Conservation (phyloP, 208 protist species). For the Novymonas esmeraldas region DNA sequence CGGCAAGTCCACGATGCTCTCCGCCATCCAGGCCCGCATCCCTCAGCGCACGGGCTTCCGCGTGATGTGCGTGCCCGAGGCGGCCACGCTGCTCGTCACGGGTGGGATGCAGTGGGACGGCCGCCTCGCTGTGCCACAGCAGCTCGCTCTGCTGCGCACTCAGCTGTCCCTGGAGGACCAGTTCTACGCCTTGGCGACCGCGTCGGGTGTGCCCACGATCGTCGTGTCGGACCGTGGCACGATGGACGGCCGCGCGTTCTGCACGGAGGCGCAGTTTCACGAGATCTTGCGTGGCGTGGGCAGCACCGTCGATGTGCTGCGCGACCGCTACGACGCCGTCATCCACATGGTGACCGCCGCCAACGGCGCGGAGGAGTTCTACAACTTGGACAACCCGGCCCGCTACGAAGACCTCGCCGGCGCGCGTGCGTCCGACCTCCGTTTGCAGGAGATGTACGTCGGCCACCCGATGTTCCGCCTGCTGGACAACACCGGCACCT, state of each 20-base stretch:
- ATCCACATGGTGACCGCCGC: slow-evolving; percentile 85
- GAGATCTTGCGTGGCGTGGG: slow-evolving; percentile 48
- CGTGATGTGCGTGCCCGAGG: slow-evolving; percentile 83
- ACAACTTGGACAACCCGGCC: slow-evolving; percentile 80
- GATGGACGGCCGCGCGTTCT: slow-evolving; percentile 88
- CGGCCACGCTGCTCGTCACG: slow-evolving; percentile 74
- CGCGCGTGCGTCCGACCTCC: slow-evolving; percentile 77
- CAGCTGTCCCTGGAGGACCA: slow-evolving; percentile 81
- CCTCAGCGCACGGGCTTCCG: slow-evolving; percentile 65
- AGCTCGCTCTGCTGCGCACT: slow-evolving; percentile 61
- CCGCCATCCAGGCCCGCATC: slow-evolving; percentile 64
- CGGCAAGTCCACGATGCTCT: slow-evolving; percentile 80
- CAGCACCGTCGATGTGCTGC: slow-evolving; percentile 55
- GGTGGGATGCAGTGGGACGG: slow-evolving; percentile 75
- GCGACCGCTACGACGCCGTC: slow-evolving; percentile 86
- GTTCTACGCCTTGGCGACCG: slow-evolving; percentile 67
- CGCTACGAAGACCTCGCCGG: slow-evolving; percentile 81
- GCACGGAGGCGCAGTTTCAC: slow-evolving; percentile 58
- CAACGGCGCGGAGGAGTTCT: slow-evolving; percentile 71
- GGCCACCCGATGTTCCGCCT: slow-evolving; percentile 74
- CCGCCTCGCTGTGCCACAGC: slow-evolving; percentile 51
- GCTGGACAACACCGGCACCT: slow-evolving; percentile 77
- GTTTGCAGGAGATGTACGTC: slow-evolving; percentile 78
- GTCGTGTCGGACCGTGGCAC: slow-evolving; percentile 82
- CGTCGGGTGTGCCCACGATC: slow-evolving; percentile 45